These are phyloP conservation scores for Neopestalotiopsis rosae DNA, from an alignment of 2,329 filamentous ascomycete genomes.

Conservation along the genomic window DNA sequence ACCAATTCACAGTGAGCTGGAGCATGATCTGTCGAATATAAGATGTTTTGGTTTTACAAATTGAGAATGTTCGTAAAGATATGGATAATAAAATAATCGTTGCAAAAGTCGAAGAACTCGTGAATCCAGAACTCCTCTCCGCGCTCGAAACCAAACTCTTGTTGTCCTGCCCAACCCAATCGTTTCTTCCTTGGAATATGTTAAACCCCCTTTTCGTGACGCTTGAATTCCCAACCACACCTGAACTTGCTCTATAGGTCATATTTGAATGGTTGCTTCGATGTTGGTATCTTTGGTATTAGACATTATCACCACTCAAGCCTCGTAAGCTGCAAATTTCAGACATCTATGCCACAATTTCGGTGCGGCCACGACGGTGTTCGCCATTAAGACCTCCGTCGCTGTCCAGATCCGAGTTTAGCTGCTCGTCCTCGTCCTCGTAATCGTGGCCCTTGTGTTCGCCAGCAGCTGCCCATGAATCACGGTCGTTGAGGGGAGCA, in stretches of 20 bases:
- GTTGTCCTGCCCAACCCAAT: background rate
- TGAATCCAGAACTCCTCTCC: constrained; percentile 9
- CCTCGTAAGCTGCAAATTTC: background rate
- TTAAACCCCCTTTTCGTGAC: background rate
- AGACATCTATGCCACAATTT: constrained; percentile 49
- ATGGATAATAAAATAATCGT: background rate
- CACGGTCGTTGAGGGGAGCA: constrained; percentile 75
- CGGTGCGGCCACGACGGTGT: constrained; percentile 60
- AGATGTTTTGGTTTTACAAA: background rate
- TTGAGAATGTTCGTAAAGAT: background rate
- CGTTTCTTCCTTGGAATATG: background rate
- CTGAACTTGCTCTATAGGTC: background rate
- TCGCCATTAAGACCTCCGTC: constrained; percentile 62
- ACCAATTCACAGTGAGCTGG: background rate
- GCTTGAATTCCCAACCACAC: background rate
- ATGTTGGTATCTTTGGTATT: constrained; percentile 6
- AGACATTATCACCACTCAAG: constrained; percentile 15
- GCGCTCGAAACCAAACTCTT: background rate
- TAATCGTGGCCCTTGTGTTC: constrained; percentile 63
- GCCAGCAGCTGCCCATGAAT: constrained; percentile 83
- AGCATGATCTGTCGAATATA: background rate
- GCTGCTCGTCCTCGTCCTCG: constrained; percentile 68
- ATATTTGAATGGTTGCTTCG: background rate
- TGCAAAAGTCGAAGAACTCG: constrained; percentile 1
- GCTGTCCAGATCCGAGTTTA: constrained; percentile 55